Percentiles rank a stretch among this genome's conserved stretches.
Evolutionary conservation across 306 rosid genomes (phyloP).

Genomic region (Echinosophora koreensis): DNA sequence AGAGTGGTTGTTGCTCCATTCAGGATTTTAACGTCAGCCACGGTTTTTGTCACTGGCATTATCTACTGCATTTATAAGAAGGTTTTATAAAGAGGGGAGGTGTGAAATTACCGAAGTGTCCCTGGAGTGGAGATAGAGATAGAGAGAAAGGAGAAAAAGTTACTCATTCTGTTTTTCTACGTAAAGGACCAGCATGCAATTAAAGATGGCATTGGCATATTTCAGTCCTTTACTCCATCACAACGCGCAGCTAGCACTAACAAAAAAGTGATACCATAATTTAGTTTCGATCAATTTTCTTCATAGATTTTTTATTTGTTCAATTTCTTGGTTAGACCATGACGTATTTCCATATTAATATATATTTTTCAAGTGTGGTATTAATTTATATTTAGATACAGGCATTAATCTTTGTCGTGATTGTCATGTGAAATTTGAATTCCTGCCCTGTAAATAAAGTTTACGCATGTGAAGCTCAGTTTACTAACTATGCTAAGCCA

Average conservation of each 20-base stretch:
- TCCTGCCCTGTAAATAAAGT: no score
- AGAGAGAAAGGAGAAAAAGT: not conserved
- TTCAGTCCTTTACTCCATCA: not conserved
- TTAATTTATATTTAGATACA: no score
- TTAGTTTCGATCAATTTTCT: not conserved
- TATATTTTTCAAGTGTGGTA: no score
- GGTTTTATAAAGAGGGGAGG: not conserved
- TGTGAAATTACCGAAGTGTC: conserved; percentile 32
- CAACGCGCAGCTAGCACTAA: not conserved
- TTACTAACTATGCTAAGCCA: no score
- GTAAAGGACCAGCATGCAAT: conserved; percentile 54
- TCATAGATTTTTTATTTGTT: not conserved
- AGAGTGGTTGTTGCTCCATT: conserved; percentile 63
- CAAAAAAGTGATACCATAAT: not conserved
- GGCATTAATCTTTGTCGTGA: no score
- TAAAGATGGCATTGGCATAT: conserved; percentile 38
- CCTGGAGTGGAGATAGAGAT: not conserved
- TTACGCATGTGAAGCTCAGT: no score
- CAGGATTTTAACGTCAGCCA: not conserved
- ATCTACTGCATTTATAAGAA: conserved; percentile 38
- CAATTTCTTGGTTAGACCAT: not conserved
- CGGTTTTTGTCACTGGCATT: not conserved
- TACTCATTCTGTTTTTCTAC: conserved; percentile 42
- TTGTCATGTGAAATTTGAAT: no score
- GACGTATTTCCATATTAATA: not conserved